phyloP scores from a whole-genome alignment of 1,284 basidiomycete genomes.

The Apiotrichum mycotoxinovorans region DNA sequence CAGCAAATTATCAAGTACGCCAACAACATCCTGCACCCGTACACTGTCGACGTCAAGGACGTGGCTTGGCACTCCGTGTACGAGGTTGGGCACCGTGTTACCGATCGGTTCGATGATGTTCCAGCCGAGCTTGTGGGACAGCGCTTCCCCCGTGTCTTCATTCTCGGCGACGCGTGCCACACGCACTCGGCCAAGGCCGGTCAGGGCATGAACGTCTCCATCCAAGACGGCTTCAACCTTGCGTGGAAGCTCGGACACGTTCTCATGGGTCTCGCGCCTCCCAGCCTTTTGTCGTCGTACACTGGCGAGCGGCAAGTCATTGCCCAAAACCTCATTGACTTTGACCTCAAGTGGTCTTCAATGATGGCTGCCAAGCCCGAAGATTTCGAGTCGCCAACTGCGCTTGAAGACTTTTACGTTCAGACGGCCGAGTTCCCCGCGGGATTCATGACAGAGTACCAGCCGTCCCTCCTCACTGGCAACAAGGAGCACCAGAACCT shows the following conservation, averaged over 20 bases:
- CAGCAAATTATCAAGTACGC: slow-evolving; percentile 61
- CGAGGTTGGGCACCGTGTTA: slow-evolving; percentile 53
- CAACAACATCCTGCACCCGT: slow-evolving; percentile 65
- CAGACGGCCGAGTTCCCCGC: slow-evolving; percentile 28
- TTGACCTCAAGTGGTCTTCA: slow-evolving; percentile 68
- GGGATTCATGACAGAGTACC: slow-evolving; percentile 15
- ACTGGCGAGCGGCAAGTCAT: slow-evolving; percentile 21
- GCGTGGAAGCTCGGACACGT: slow-evolving; percentile 54
- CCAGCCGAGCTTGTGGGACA: slow-evolving; percentile 6
- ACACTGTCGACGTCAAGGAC: slow-evolving; percentile 54
- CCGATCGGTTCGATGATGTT: slow-evolving; percentile 20
- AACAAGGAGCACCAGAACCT: slow-evolving; percentile 1
- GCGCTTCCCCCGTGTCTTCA: slow-evolving; percentile 22
- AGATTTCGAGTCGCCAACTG: slow-evolving; percentile 5
- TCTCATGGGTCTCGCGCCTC: slow-evolving; percentile 61
- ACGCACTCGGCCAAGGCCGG: slow-evolving; percentile 40
- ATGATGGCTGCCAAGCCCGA: slow-evolving; percentile 57
- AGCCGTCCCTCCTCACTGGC: slow-evolving; percentile 3
- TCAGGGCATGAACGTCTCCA: slow-evolving; percentile 42
- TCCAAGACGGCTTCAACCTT: slow-evolving; percentile 42
- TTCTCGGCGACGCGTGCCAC: slow-evolving; percentile 41
- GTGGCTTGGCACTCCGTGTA: slow-evolving; percentile 42
- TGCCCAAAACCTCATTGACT: slow-evolving; percentile 67
- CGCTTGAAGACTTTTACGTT: slow-evolving; percentile 49
- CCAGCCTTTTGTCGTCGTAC: slow-evolving; percentile 62